Evolutionary conservation across 2,329 filamentous ascomycete genomes (phyloP).

Genomic region (Elsinoe perseae): DNA sequence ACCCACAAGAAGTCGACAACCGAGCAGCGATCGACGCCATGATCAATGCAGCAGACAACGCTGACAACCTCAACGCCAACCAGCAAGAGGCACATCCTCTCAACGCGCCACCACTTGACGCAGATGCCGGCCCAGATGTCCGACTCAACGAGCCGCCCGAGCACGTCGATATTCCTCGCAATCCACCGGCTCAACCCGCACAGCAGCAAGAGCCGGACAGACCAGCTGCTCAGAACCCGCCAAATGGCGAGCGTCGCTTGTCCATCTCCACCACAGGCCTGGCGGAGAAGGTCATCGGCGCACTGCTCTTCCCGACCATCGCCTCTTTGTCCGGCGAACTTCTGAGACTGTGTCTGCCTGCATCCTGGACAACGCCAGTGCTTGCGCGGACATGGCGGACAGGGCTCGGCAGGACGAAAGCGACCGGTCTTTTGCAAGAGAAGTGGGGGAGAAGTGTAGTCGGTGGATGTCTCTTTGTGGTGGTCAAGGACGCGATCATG

Average conservation of each 20-base stretch:
- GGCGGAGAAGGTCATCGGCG: slow-evolving; percentile 55
- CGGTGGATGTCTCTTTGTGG: slow-evolving; percentile 80
- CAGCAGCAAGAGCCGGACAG: slow-evolving; percentile 18
- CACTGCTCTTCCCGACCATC: slow-evolving; percentile 72
- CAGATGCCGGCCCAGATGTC: slow-evolving; percentile 20
- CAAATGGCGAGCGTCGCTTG: slow-evolving; percentile 33
- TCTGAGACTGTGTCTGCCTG: slow-evolving; percentile 60
- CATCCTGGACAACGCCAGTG: slow-evolving; percentile 52
- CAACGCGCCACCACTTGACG: slow-evolving; percentile 29
- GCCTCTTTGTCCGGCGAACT: slow-evolving; percentile 71
- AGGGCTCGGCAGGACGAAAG: slow-evolving; percentile 31
- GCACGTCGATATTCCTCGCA: slow-evolving; percentile 15
- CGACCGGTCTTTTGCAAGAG: slow-evolving; percentile 65
- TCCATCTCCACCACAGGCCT: slow-evolving; percentile 48
- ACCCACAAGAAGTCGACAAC: slow-evolving; percentile 20
- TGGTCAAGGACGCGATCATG: slow-evolving; percentile 63
- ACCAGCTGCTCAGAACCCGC: slow-evolving; percentile 16
- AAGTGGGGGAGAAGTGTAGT: slow-evolving; percentile 84
- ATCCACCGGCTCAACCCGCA: slow-evolving; percentile 15
- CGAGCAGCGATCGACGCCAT: slow-evolving; percentile 10
- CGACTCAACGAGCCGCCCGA: slow-evolving; percentile 17
- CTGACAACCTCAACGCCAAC: background rate
- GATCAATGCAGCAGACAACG: background rate
- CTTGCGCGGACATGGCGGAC: slow-evolving; percentile 21
- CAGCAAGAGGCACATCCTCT: slow-evolving; percentile 23